A percentile compares a stretch with the other conserved stretches of the same genome.
phyloP scores from a whole-genome alignment of 176 grass and related monocot genomes.

The Eleusine coracana region DNA sequence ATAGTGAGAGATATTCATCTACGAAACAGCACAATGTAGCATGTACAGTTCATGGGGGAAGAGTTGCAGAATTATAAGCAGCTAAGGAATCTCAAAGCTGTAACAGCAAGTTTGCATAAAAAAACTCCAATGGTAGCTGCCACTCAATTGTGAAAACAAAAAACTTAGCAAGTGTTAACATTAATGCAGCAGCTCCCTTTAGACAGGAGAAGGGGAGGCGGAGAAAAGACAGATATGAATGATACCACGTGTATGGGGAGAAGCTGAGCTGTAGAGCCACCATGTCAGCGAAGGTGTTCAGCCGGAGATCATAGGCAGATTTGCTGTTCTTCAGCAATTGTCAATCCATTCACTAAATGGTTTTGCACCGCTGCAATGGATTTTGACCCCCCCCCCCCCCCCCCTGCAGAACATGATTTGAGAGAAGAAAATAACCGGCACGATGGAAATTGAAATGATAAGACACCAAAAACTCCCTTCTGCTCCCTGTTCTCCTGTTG shows the following conservation, averaged over 20 bases:
- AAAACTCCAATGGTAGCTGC: not conserved
- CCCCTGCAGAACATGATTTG: too few relatives aligned
- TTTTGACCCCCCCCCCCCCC: too few relatives aligned
- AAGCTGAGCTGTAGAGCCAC: slow-evolving; percentile 10
- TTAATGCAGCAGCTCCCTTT: slow-evolving; percentile 24
- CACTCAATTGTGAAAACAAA: not conserved
- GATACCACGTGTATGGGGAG: not conserved
- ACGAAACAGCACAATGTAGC: not conserved
- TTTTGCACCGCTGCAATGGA: slow-evolving; percentile 32
- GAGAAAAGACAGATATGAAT: slow-evolving; percentile 18
- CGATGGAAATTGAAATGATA: not conserved
- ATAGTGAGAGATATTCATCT: not conserved
- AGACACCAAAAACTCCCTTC: slow-evolving; percentile 33
- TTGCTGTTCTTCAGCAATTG: slow-evolving; percentile 20
- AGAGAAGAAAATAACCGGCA: not conserved
- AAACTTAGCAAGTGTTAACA: not conserved
- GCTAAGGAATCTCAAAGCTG: slow-evolving; percentile 2
- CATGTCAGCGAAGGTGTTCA: slow-evolving; percentile 33
- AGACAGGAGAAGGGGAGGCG: slow-evolving; percentile 11
- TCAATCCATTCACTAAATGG: slow-evolving; percentile 44
- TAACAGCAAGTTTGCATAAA: not conserved
- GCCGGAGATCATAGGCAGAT: slow-evolving; percentile 23
- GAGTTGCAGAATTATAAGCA: not conserved
- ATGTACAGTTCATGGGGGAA: slow-evolving; percentile 15
- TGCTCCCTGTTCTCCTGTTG: slow-evolving; percentile 27